Percentiles rank a stretch among this genome's conserved stretches.
Conservation (phyloP, 2,329 filamentous ascomycete genomes). For the Emergomyces africanus region DNA sequence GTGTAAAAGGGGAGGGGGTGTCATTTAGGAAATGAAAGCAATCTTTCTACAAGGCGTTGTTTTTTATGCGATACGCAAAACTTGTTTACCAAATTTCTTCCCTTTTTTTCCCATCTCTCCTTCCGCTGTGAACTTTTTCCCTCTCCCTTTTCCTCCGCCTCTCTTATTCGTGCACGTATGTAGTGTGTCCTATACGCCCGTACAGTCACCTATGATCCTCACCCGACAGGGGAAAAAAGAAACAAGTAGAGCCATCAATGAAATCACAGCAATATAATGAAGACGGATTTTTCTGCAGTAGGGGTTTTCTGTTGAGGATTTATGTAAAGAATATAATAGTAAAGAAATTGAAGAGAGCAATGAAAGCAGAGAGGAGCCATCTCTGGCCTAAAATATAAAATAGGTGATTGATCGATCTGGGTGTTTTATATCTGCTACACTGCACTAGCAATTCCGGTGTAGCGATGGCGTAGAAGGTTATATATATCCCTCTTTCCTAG, state of each 20-base stretch:
- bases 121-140: conserved; percentile 4
- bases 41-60: conserved; percentile 1
- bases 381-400: background rate
- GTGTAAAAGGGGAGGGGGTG: conserved; percentile 58
- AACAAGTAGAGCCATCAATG: background rate
- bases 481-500: no score
- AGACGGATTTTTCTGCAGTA: background rate
- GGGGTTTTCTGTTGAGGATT: background rate
- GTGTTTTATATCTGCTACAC: no score
- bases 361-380: background rate
- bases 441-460: background rate
- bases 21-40: conserved; percentile 8
- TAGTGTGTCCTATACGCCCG: background rate
- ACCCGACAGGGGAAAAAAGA: background rate
- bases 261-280: background rate
- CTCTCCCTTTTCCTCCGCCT: background rate
- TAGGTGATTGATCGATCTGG: background rate
- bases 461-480: no score
- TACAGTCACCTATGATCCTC: background rate
- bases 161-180: background rate
- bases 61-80: conserved; percentile 6
- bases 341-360: background rate
- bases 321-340: background rate
- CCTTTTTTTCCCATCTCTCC: conserved; percentile 12
- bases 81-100: conserved; percentile 7